Evolutionary conservation across 1,284 basidiomycete genomes (phyloP).

Genomic region (Pyrrhoderma lamaoense): DNA sequence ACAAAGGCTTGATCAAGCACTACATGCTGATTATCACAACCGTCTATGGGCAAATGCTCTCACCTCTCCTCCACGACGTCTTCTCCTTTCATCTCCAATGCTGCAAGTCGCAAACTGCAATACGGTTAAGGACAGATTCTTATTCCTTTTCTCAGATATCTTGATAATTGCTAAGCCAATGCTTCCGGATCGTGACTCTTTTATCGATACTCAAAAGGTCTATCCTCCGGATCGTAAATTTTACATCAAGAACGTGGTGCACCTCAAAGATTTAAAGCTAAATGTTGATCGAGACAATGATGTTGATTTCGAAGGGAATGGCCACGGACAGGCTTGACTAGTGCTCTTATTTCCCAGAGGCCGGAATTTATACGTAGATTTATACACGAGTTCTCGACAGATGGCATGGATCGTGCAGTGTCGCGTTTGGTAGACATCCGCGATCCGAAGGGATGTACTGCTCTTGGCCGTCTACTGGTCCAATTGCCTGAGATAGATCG

Average conservation of each 20-base stretch:
- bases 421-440: constrained; percentile 49
- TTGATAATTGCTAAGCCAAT: constrained; percentile 81
- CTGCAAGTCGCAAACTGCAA: constrained; percentile 91
- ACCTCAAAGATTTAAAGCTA: constrained; percentile 65
- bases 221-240: constrained; percentile 76
- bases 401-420: constrained; percentile 69
- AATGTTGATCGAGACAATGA: constrained; percentile 57
- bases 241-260: constrained; percentile 81
- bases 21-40: constrained; percentile 53
- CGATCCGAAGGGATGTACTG: constrained; percentile 29
- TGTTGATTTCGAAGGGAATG: constrained; percentile 30
- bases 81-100: constrained; percentile 80
- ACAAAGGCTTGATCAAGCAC: constrained; percentile 61
- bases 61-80: constrained; percentile 80
- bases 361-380: constrained; percentile 60
- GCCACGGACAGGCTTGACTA: constrained; percentile 20
- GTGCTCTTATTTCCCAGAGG: constrained; percentile 37
- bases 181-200: constrained; percentile 51
- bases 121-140: constrained; percentile 92
- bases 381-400: constrained; percentile 58
- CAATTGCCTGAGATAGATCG: constrained; percentile 78
- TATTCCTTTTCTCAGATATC: constrained; percentile 93
- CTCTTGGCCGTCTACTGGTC: constrained; percentile 76
- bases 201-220: constrained; percentile 52
- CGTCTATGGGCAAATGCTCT: constrained; percentile 57